phyloP scores from a whole-genome alignment of 2,329 filamentous ascomycete genomes.

The Sarocladium kiliense region DNA sequence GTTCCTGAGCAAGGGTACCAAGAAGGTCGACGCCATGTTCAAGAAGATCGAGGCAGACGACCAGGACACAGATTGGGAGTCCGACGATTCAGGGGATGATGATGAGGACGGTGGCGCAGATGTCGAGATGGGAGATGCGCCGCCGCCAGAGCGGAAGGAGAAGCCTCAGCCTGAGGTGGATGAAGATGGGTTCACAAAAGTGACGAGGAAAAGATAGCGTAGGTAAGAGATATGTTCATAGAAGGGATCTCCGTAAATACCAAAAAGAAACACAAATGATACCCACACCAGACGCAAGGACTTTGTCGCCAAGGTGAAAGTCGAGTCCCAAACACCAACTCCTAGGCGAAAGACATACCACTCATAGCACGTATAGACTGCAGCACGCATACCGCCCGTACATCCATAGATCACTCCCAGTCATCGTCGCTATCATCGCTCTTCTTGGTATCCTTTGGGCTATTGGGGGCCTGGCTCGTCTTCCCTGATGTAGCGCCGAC shows the following conservation, averaged over 20 bases:
- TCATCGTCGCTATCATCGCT: constrained; percentile 51
- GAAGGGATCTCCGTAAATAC: not conserved
- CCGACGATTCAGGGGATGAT: constrained; percentile 53
- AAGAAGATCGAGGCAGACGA: constrained; percentile 50
- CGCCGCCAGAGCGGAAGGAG: constrained; percentile 54
- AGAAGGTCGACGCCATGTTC: constrained; percentile 48
- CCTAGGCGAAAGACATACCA: not conserved
- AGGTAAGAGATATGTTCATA: not conserved
- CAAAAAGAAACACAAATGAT: constrained; percentile 4
- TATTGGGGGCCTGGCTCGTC: constrained; percentile 70
- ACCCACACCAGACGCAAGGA: not conserved
- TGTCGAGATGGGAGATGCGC: constrained; percentile 66
- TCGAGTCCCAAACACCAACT: constrained; percentile 3
- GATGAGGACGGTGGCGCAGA: constrained; percentile 49
- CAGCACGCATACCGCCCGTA: not conserved
- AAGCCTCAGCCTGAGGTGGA: constrained; percentile 68
- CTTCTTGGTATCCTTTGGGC: constrained; percentile 45
- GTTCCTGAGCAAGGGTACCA: constrained; percentile 58
- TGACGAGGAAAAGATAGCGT: constrained; percentile 59
- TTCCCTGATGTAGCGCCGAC: constrained; percentile 73
- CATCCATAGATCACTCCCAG: constrained; percentile 55
- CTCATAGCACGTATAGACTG: not conserved
- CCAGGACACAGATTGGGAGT: constrained; percentile 57
- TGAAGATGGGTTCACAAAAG: constrained; percentile 76
- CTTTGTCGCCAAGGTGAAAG: not conserved